Evolutionary conservation across 2,329 filamentous ascomycete species (phyloP), one percentile per base, ranked within the genome.

Genomic region (Fusarium vanettenii): DNA sequence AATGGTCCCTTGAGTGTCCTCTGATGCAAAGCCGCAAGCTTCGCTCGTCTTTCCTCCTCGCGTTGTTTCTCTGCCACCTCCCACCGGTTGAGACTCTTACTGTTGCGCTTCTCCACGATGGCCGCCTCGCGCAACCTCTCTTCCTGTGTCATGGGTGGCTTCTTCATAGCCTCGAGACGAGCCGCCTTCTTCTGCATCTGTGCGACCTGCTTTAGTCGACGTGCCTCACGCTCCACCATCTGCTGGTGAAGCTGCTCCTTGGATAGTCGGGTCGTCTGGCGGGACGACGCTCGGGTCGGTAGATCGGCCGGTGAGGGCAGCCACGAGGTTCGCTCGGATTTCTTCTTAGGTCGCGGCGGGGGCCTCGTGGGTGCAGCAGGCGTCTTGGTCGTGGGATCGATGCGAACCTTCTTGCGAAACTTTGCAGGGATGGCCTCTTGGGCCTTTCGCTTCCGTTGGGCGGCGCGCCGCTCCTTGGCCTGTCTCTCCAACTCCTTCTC

Each of bases 31-130:
- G 96, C 97, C 43, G 96, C 95, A 57, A 98, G 87, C 84, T 93
- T 96, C 45, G 92, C 93, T 73, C 91, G 90, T 71, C 96, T 90
- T 80, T 97, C 94, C 78, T 96, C 94, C 75, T 95, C 93, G 68
- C 96, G 91, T 81, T 93, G 92, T 84, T 95, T 95, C 84, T 99
- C 97, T 8, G 95, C 94, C 82, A 95, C 93, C 82, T 98, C 95
- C 95, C 96, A 98, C 66, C 94, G 89, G 80, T 96, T 98, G 79
- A 98, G 85, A 82, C 93, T 98, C 87, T 94, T 97, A 76, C 93
- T 90, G 82, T 99, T 98, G 78, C 92, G 88, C 82, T 93, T 93
- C 83, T 98, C 97, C 8, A 97, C 92, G 62, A 92, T 86, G 20
- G 92, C 94, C 2, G 95, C 95, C 83, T 97, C 94, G 31, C 91